Percentiles rank a stretch among this genome's conserved stretches.
Conservation (phyloP, 768 basidiomycete species). For the Lactarius trivialis region DNA sequence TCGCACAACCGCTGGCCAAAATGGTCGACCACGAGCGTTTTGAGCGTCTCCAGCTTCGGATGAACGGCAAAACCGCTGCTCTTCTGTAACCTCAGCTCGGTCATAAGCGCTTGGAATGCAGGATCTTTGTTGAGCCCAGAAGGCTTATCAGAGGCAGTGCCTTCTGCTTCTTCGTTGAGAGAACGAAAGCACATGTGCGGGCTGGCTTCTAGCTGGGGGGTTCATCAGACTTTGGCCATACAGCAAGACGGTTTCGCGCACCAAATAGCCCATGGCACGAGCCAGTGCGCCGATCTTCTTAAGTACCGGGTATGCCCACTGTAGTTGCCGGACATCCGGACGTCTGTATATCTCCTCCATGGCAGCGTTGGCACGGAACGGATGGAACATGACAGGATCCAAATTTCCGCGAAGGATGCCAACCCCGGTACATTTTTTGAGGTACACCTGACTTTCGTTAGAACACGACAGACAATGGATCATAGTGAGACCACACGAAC, state of each 20-base stretch:
- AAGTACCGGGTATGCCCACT: conserved; percentile 48
- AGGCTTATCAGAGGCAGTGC: conserved; percentile 35
- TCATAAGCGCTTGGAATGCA: conserved; percentile 57
- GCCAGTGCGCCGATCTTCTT: conserved; percentile 55
- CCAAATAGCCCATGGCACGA: conserved; percentile 83
- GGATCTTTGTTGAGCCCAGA: conserved; percentile 41
- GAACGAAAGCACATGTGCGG: conserved; percentile 68
- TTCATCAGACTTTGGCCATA: conserved; percentile 11
- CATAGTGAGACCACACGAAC: conserved; percentile 35
- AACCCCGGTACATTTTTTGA: conserved; percentile 7
- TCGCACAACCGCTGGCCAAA: conserved; percentile 50
- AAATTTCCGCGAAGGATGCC: conserved; percentile 42
- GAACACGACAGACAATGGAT: background rate
- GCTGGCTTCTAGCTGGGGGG: conserved; percentile 70
- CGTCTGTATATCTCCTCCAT: conserved; percentile 33
- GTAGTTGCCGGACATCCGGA: conserved; percentile 28
- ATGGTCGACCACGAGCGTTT: conserved; percentile 67
- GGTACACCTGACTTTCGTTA: background rate
- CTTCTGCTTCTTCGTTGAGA: conserved; percentile 47
- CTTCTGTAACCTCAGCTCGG: conserved; percentile 57
- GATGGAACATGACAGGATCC: conserved; percentile 61
- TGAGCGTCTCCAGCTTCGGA: conserved; percentile 89
- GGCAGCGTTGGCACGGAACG: conserved; percentile 49
- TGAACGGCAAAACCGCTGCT: conserved; percentile 56
- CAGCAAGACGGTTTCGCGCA: conserved; percentile 33